Evolutionary conservation across 2,329 filamentous ascomycete species (phyloP), one percentile per base, ranked within the genome.

Genomic region (Cladosporium sp.): DNA sequence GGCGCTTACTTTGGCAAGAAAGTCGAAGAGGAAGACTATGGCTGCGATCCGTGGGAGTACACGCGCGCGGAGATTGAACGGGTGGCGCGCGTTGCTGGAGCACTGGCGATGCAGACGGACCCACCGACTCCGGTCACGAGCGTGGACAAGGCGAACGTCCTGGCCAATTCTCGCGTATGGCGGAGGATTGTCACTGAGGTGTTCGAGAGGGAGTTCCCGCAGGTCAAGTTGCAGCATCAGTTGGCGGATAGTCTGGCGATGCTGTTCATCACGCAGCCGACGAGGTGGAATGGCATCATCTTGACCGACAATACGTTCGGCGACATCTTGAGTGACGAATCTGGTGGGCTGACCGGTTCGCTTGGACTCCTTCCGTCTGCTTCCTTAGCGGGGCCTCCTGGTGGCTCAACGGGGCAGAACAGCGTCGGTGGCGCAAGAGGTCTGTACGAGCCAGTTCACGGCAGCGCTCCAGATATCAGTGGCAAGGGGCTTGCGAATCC

Each of bases 141-240:
- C 51, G 70, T 69, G 1, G 76, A 80, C 61, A 79, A 80, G 61
- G 75, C 75, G 37, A 79, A 79, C 53, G 76, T 79, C 8, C 69
- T 80, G 7, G 76, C 76, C 1, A 77, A 68, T 41, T 70, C 72
- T 3, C 64, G 77, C 2, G 69, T 79, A 3, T 79, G 77, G 77
- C 62, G 76, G 3, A 62, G 68, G 11, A 70, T 72, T 3, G 73
- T 72, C 0, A 61, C 65, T 11, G 64, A 73, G 4, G 56, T 70
- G 2, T 73, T 75, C 38, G 63, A 66, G 19, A 64, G 60, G 9
- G 73, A 75, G 50, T 74, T 75, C 29, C 68, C 71, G 0, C 67
- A 75, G 32, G 60, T 77, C 15, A 64, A 68, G 15, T 57, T 77
- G 17, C 61, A 63, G 11, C 72, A 77, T 53, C 74, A 77, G 58